Evolutionary conservation across 352 stramenopile species (phyloP), one percentile per base, ranked within the genome.

Genomic region (Globisporangium echinulatum): DNA sequence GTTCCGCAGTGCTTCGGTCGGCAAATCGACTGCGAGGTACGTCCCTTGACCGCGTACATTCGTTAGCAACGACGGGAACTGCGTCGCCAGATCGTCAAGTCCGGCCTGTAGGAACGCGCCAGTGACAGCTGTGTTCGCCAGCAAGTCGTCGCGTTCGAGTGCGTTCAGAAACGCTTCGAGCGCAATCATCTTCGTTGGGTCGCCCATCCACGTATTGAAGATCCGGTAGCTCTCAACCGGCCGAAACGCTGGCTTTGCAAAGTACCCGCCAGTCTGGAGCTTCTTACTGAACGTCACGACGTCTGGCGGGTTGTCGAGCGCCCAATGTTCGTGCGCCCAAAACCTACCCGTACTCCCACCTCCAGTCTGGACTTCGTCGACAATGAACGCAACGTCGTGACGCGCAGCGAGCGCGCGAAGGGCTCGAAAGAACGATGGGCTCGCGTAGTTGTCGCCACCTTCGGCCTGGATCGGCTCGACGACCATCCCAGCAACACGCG

Each of bases 241-340:
- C 25, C 25, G 25, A 33, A 33, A 33, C 25, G 25, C 25, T 3
- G 25, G 25, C 25, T 33, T 33, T 33, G 25, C 25, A 33, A 33
- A 33, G 25, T 33, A 33, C 2, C 25, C 25, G 25, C 25, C 25
- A 33, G 25, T 94, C 55, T 87, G 77, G 40, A 94, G 73, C 62
- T 92, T 94, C 67, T 94, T 94, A 53, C 79, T 90, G 58, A 94
- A 94, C 8, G 85, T 94, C 54, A 94, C 85, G 44, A 94, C 54
- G 51, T 92, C 85, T 5, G 85, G 85, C 14, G 85, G 79, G 62
- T 89, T 87, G 39, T 81, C 66, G 5, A 94, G 73, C 19, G 67
- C 72, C 85, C 85, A 94, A 64, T 92, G 79, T 51, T 94, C 82
- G 56, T 92, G 79, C 0, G 85, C 85, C 85, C 85, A 94, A 66